Conservation (phyloP, 2,329 filamentous ascomycete species). For the Exophiala sideris region DNA sequence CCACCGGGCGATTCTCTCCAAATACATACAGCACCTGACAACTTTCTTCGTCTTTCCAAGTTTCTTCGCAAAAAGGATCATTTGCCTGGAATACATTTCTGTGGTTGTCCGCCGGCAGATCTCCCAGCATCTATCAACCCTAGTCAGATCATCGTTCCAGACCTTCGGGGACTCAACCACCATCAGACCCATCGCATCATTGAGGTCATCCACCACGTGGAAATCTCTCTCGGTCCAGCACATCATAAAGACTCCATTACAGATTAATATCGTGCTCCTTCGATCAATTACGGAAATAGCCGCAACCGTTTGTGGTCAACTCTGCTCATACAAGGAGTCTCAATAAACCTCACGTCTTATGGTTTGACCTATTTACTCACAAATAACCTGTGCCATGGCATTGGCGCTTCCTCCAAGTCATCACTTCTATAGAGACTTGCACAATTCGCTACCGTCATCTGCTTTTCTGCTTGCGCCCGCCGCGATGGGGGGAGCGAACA, state of each 20-base stretch:
- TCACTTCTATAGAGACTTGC: slow-evolving; percentile 16
- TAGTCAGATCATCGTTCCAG: background rate
- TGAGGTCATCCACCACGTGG: too few relatives aligned
- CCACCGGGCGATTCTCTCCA: slow-evolving; percentile 7
- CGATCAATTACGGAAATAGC: too few relatives aligned
- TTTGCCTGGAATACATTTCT: background rate
- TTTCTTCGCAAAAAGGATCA: slow-evolving; percentile 12
- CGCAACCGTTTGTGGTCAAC: background rate
- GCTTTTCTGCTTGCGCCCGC: slow-evolving; percentile 10
- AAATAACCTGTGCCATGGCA: slow-evolving; percentile 23
- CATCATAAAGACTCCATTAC: too few relatives aligned
- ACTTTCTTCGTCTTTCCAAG: slow-evolving; percentile 8
- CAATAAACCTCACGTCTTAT: background rate
- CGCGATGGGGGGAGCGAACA: slow-evolving; percentile 56
- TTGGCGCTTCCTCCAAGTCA: slow-evolving; percentile 24
- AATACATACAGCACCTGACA: slow-evolving; percentile 3
- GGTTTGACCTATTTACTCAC: background rate
- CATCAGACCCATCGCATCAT: too few relatives aligned
- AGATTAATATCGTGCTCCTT: too few relatives aligned
- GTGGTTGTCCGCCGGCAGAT: too few relatives aligned
- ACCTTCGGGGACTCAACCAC: too few relatives aligned
- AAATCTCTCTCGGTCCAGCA: background rate
- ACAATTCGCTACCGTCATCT: slow-evolving; percentile 20
- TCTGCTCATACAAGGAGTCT: background rate
- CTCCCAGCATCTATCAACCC: too few relatives aligned